Percentiles rank a stretch among this genome's conserved stretches.
phyloP scores from a whole-genome alignment of 768 basidiomycete genomes.

The Gymnopilus junonius region DNA sequence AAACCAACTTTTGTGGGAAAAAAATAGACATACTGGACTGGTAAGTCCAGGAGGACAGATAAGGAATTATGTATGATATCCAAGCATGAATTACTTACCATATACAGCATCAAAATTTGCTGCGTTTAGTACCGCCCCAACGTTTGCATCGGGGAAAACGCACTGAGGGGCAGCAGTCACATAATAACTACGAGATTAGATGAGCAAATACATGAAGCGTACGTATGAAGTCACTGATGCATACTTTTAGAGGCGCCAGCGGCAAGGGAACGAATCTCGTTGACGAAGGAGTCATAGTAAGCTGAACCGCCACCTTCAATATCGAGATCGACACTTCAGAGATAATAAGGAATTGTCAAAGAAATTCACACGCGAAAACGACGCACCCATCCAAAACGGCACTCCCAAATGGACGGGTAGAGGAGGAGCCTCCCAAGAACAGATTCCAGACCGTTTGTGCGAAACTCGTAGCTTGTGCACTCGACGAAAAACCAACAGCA shows the following conservation, averaged over 20 bases:
- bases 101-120: conserved; percentile 75
- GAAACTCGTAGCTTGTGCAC: conserved; percentile 59
- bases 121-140: conserved; percentile 61
- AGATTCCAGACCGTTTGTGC: conserved; percentile 74
- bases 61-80: neutral
- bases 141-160: conserved; percentile 67
- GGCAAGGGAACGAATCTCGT: conserved; percentile 54
- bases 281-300: conserved; percentile 59
- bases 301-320: conserved; percentile 68
- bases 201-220: neutral
- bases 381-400: conserved; percentile 75
- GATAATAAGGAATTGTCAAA: neutral
- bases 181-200: conserved; percentile 51
- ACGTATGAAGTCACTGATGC: neutral
- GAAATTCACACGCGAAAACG: neutral
- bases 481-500: conserved; percentile 61
- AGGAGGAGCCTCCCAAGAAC: conserved; percentile 61
- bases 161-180: conserved; percentile 70
- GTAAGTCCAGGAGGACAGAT: neutral
- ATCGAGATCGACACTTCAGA: conserved; percentile 66
- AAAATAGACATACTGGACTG: conserved; percentile 38
- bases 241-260: conserved; percentile 58
- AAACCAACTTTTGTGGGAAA: neutral
- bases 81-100: conserved; percentile 34
- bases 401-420: conserved; percentile 70